phyloP scores from a whole-genome alignment of 768 basidiomycete species.

The Amanita jacksonii region DNA sequence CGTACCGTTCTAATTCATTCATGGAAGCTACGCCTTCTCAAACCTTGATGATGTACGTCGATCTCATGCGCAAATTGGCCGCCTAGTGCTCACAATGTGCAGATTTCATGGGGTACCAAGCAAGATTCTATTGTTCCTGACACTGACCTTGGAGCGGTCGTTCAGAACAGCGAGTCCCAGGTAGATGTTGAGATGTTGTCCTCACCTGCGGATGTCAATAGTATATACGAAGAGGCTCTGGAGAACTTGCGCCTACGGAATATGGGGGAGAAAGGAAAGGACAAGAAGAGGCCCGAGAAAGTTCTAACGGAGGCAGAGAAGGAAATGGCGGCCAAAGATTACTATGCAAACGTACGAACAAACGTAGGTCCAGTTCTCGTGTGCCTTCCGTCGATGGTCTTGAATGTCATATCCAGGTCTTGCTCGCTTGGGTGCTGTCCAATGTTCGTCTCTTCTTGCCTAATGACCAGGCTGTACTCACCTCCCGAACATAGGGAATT shows the following conservation, averaged over 20 bases:
- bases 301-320: slow-evolving; percentile 40
- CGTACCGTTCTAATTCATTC: slow-evolving; percentile 3
- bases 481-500: slow-evolving; percentile 37
- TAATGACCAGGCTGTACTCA: neutral
- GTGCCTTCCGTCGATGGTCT: neutral
- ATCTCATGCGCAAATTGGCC: slow-evolving; percentile 3
- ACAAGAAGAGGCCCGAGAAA: slow-evolving; percentile 19
- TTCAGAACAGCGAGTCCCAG: slow-evolving; percentile 69
- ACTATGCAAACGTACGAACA: slow-evolving; percentile 82
- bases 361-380: slow-evolving; percentile 35
- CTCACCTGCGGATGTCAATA: slow-evolving; percentile 73
- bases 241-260: slow-evolving; percentile 45
- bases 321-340: slow-evolving; percentile 71
- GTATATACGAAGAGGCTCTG: slow-evolving; percentile 77
- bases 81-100: slow-evolving; percentile 2
- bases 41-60: slow-evolving; percentile 73
- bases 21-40: slow-evolving; percentile 66
- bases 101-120: slow-evolving; percentile 97
- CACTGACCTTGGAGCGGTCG: slow-evolving; percentile 75
- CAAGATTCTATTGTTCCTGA: slow-evolving; percentile 67
- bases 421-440: slow-evolving; percentile 76
- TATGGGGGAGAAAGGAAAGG: slow-evolving; percentile 19
- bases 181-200: slow-evolving; percentile 85
- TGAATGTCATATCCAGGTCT: slow-evolving; percentile 28
- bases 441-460: slow-evolving; percentile 40